Evolutionary conservation across 2,329 filamentous ascomycete genomes (phyloP).

Genomic region (Xylariaceae sp.): DNA sequence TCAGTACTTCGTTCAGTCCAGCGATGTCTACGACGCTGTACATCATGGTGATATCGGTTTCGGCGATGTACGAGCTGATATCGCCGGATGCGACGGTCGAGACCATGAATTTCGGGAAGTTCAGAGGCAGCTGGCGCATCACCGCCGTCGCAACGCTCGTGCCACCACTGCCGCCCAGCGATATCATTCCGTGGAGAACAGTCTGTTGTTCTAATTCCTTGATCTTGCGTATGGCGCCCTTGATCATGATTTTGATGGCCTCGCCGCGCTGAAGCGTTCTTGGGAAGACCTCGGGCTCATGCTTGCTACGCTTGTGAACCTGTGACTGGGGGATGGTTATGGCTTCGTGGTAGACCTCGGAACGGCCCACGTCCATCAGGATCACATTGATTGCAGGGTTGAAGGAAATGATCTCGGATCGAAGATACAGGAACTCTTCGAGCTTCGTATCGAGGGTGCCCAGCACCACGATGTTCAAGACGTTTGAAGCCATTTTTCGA

Average conservation of each 20-base stretch:
- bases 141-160: slow-evolving; percentile 55
- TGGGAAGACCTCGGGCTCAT: slow-evolving; percentile 35
- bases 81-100: slow-evolving; percentile 66
- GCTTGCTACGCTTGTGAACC: slow-evolving; percentile 32
- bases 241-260: slow-evolving; percentile 48
- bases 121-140: slow-evolving; percentile 59
- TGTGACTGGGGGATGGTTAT: slow-evolving; percentile 36
- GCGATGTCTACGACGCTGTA: slow-evolving; percentile 67
- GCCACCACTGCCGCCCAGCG: slow-evolving; percentile 57
- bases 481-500: slow-evolving; percentile 15
- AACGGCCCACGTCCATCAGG: slow-evolving; percentile 53
- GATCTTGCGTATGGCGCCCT: slow-evolving; percentile 41
- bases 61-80: slow-evolving; percentile 57
- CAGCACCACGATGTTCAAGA: slow-evolving; percentile 40
- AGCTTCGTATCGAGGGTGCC: slow-evolving; percentile 63
- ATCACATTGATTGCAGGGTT: slow-evolving; percentile 41
- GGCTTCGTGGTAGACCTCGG: slow-evolving; percentile 35
- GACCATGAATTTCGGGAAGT: slow-evolving; percentile 65
- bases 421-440: slow-evolving; percentile 51
- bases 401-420: slow-evolving; percentile 27
- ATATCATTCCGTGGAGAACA: slow-evolving; percentile 51
- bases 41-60: slow-evolving; percentile 65
- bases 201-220: slow-evolving; percentile 34
- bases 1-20: slow-evolving; percentile 56
- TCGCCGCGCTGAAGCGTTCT: slow-evolving; percentile 48